These are phyloP conservation scores for Boletus pseudopeckii DNA, from an alignment of 768 basidiomycete species.

Conservation along the genomic window DNA sequence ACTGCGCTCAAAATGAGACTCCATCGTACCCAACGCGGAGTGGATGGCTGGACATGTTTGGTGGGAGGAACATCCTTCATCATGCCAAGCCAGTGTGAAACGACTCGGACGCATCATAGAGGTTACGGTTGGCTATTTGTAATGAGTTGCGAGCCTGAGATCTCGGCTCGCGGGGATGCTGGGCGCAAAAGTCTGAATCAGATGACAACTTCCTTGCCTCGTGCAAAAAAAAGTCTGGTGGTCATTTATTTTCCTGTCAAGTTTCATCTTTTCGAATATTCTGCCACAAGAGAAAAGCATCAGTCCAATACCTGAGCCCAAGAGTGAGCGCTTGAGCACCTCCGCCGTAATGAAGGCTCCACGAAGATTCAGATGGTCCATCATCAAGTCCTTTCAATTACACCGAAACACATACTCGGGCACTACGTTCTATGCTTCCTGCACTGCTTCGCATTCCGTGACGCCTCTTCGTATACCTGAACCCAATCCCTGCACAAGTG, in stretches of 20 bases:
- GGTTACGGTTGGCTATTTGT: too few relatives aligned
- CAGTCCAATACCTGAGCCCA: too few relatives aligned
- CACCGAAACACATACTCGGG: not conserved
- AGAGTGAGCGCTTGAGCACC: too few relatives aligned
- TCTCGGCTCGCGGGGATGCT: too few relatives aligned
- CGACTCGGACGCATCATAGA: too few relatives aligned
- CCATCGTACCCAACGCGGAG: constrained; percentile 15
- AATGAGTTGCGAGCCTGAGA: too few relatives aligned
- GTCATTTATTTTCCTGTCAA: too few relatives aligned
- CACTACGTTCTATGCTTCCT: constrained; percentile 2
- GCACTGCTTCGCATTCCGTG: constrained; percentile 12
- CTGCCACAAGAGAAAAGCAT: not conserved
- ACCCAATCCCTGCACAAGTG: constrained; percentile 27
- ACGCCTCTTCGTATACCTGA: constrained; percentile 25
- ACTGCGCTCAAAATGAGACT: constrained; percentile 15
- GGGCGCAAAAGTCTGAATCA: too few relatives aligned
- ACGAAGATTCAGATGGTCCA: not conserved
- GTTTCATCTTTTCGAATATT: not conserved
- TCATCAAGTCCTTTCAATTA: not conserved
- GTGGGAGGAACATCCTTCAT: not conserved
- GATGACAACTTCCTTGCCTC: too few relatives aligned
- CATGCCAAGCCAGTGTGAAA: not conserved
- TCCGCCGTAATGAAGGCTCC: too few relatives aligned
- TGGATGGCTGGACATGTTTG: not conserved
- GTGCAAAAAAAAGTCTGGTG: too few relatives aligned